A percentile compares a stretch with the other conserved stretches of the same genome.
These are phyloP conservation scores for Didymella pomorum DNA, from an alignment of 2,329 filamentous ascomycete genomes.

Conservation along the genomic window DNA sequence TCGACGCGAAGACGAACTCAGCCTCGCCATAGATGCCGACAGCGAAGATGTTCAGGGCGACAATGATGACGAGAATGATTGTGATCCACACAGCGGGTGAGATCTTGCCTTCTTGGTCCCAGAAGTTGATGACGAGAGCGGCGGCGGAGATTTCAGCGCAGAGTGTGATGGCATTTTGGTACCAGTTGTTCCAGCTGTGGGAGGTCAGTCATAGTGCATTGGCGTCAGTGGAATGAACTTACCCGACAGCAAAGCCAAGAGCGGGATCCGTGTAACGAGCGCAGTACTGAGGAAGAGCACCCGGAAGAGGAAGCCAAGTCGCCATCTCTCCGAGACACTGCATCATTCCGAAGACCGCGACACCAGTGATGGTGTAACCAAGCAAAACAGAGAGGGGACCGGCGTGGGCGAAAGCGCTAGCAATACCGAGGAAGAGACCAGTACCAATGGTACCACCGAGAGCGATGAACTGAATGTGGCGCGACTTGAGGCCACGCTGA, in stretches of 20 bases:
- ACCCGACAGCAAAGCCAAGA: constrained; percentile 35
- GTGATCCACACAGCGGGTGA: constrained; percentile 47
- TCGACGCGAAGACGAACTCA: constrained; percentile 58
- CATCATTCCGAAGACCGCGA: constrained; percentile 52
- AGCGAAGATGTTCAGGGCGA: constrained; percentile 48
- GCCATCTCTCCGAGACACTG: constrained; percentile 54
- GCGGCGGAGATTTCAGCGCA: constrained; percentile 50
- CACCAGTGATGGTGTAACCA: constrained; percentile 47
- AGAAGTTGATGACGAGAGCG: constrained; percentile 44
- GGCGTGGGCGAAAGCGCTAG: constrained; percentile 42
- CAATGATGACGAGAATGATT: constrained; percentile 47
- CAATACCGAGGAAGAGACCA: constrained; percentile 49
- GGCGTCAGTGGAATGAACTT: not conserved
- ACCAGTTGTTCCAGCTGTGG: constrained; percentile 38
- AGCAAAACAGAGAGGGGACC: constrained; percentile 49
- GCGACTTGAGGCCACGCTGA: constrained; percentile 59
- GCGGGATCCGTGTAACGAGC: constrained; percentile 58
- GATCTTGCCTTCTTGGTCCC: constrained; percentile 43
- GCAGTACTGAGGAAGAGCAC: constrained; percentile 49
- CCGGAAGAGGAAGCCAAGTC: constrained; percentile 52
- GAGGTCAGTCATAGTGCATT: not conserved
- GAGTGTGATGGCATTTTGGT: constrained; percentile 46
- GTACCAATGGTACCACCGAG: constrained; percentile 64
- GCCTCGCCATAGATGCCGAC: constrained; percentile 56
- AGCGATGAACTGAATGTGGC: constrained; percentile 68